phyloP scores from a whole-genome alignment of 305 asterid species.

The Coffea humblotiana region DNA sequence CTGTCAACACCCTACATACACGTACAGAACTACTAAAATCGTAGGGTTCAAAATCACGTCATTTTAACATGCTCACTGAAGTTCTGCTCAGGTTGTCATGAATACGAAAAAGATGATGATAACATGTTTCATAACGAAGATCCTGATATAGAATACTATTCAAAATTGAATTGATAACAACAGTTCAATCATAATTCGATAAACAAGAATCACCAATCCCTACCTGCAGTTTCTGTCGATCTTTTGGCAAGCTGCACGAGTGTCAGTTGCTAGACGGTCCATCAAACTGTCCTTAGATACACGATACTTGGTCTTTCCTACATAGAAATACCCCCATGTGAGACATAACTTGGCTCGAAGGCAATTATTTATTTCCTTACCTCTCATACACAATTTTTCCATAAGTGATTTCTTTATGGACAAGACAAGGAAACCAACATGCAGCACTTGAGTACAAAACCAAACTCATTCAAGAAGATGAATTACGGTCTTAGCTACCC shows the following conservation, averaged over 20 bases:
- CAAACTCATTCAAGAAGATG: neutral
- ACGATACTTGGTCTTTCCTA: slow-evolving; percentile 67
- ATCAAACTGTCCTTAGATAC: slow-evolving; percentile 70
- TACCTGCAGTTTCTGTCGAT: slow-evolving; percentile 74
- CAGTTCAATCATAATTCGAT: neutral
- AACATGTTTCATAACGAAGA: neutral
- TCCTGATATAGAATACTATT: neutral
- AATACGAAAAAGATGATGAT: neutral
- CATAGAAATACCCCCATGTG: slow-evolving; percentile 10
- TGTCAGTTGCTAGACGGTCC: slow-evolving; percentile 77
- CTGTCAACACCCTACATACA: slow-evolving; percentile 65
- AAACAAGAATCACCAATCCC: slow-evolving; percentile 2
- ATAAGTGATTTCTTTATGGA: neutral
- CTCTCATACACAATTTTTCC: neutral
- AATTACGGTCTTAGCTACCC: slow-evolving; percentile 37
- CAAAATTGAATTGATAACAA: neutral
- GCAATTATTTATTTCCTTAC: neutral
- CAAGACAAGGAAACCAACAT: neutral
- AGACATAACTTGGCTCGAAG: neutral
- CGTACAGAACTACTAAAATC: neutral
- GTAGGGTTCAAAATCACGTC: neutral
- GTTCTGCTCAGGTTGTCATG: neutral
- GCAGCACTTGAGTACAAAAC: neutral
- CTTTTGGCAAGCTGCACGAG: slow-evolving; percentile 51
- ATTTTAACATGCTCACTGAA: neutral